Base-by-base conservation (phyloP, 2,329 filamentous ascomycete species). In the Leptoxyphium fumago region DNA sequence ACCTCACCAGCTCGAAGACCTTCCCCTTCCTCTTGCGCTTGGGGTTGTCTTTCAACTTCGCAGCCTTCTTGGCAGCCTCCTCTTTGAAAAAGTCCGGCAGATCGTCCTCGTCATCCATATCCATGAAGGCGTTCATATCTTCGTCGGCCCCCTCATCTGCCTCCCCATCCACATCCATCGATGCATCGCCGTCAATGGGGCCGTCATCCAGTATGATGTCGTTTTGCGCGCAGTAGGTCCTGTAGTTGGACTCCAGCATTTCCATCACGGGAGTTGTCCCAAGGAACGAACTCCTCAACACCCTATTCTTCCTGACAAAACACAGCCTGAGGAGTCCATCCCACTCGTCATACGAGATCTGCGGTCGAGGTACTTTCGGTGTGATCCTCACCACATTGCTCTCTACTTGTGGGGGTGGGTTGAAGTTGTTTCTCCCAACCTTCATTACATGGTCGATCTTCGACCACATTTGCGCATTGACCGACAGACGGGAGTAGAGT, bases 381-480 rank as follows among this genome's bases (percentile, higher is more conserved):
- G 89, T 84, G 52, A 95, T 82, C 47, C 88, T 76, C 40, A 95
- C 87, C 6, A 95, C 88, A 46, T 82, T 88, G 7, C 79, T 85
- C 64, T 98, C 91, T 46, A 98, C 91, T 57, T 86, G 77, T 8
- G 91, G 91, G 1, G 91, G 89, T 0, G 91, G 91, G 49, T 85
- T 86, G 74, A 96, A 98, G 68, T 96, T 96, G 65, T 93, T 91
- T 65, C 82, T 84, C 51, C 88, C 87, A 39, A 96, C 89, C 67
- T 94, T 94, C 80, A 94, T 85, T 53, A 94, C 78, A 55, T 70
- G 74, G 18, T 69, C 72, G 42, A 82, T 77, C 55, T 78, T 80
- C 8, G 81, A 77, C 77, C 84, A 95, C 73, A 96, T 94, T 61
- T 96, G 89, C 14, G 84, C 85, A 57, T 96, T 96, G 46, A 94